phyloP scores from a whole-genome alignment of 345 rosid species.

The Eucalyptus decipiens region DNA sequence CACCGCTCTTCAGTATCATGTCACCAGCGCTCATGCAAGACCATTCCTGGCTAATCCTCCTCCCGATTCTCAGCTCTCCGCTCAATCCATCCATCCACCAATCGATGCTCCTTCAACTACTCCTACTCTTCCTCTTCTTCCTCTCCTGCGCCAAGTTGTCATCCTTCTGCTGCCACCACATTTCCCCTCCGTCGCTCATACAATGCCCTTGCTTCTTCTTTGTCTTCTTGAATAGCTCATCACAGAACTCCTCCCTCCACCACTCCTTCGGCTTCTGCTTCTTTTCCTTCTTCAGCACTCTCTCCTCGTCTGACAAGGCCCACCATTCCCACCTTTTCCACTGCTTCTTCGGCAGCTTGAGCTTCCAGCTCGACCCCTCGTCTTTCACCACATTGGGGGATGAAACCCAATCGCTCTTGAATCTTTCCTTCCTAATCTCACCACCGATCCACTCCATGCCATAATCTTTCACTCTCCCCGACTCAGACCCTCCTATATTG shows the following conservation, averaged over 20 bases:
- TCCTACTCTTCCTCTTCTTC: constrained; percentile 39
- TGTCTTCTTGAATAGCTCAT: constrained; percentile 56
- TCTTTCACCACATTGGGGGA: background rate
- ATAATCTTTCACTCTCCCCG: constrained; percentile 55
- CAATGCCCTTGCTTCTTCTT: constrained; percentile 31
- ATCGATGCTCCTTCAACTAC: constrained; percentile 48
- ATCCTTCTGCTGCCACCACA: constrained; percentile 45
- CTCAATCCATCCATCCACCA: constrained; percentile 62
- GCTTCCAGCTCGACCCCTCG: background rate
- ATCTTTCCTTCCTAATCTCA: constrained; percentile 66
- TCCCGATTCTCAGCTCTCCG: constrained; percentile 48
- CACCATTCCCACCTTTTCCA: constrained; percentile 74
- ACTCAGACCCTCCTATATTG: constrained; percentile 9
- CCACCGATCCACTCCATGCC: constrained; percentile 87
- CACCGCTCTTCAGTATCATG: constrained; percentile 40
- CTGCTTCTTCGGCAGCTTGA: constrained; percentile 18
- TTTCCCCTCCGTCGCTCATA: constrained; percentile 2
- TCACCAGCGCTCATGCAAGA: constrained; percentile 15
- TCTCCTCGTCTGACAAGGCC: constrained; percentile 64
- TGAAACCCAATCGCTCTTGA: constrained; percentile 52
- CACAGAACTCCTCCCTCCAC: constrained; percentile 95
- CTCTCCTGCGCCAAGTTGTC: constrained; percentile 10
- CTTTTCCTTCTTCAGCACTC: constrained; percentile 19
- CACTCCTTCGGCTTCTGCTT: constrained; percentile 43
- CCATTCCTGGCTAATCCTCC: constrained; percentile 32